Evolutionary conservation across 345 rosid genomes (phyloP).

Genomic region (Mangifera indica): DNA sequence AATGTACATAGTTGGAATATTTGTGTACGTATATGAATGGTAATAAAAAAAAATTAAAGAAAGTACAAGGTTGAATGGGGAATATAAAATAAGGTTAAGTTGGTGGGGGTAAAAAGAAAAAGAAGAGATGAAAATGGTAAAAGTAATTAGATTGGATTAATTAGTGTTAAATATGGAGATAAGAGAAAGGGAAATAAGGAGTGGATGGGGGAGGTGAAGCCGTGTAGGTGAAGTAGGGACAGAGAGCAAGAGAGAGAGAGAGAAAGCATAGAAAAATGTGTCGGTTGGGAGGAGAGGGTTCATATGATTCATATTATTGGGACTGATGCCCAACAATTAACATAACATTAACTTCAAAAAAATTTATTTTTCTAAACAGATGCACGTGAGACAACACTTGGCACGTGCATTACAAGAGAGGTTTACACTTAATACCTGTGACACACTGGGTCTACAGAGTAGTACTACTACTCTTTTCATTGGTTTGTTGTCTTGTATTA

Average conservation of each 20-base stretch:
- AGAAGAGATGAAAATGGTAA: constrained; percentile 14
- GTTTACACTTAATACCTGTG: no score
- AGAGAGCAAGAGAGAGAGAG: background rate
- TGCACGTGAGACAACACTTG: constrained; percentile 42
- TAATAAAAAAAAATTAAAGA: no score
- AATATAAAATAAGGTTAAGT: no score
- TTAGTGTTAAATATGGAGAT: background rate
- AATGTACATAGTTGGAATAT: no score
- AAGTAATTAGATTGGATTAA: no score
- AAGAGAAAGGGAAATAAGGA: constrained; percentile 9
- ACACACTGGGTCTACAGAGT: no score
- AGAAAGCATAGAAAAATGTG: constrained; percentile 43
- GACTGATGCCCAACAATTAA: constrained; percentile 29
- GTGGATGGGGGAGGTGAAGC: constrained; percentile 19
- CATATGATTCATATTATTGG: constrained; percentile 25
- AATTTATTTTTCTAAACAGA: background rate
- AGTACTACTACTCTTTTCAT: background rate
- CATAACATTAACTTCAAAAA: background rate
- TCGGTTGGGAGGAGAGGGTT: constrained; percentile 49
- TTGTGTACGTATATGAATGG: no score
- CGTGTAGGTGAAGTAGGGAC: constrained; percentile 2
- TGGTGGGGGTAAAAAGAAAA: constrained; percentile 12
- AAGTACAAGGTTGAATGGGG: no score
- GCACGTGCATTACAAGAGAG: constrained; percentile 31
- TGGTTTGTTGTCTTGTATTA: background rate